These are phyloP conservation scores for Rehmannia glutinosa DNA, from an alignment of 257 asterid genomes.

Conservation along the genomic window DNA sequence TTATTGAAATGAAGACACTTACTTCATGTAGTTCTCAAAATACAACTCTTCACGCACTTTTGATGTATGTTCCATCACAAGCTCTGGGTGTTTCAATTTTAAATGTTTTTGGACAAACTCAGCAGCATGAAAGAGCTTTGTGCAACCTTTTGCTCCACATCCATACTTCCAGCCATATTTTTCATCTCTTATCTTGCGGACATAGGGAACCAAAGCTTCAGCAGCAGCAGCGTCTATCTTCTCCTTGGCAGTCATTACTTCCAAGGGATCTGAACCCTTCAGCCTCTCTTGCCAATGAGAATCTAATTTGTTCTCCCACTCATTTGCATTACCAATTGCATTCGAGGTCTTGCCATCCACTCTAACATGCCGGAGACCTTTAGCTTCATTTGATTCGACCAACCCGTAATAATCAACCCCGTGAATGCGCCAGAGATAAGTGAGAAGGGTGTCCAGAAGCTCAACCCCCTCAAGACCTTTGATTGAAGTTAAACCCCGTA, in stretches of 20 bases:
- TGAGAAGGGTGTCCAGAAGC: constrained; percentile 85
- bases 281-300: constrained; percentile 88
- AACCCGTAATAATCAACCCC: constrained; percentile 92
- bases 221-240: constrained; percentile 85
- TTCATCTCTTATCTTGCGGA: constrained; percentile 97
- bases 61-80: constrained; percentile 61
- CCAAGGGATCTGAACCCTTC: constrained; percentile 83
- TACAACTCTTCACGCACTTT: constrained; percentile 95
- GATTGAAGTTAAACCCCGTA: constrained; percentile 69
- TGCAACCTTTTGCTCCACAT: constrained; percentile 99
- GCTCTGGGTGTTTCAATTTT: constrained; percentile 89
- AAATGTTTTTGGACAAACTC: constrained; percentile 94
- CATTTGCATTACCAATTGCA: constrained; percentile 48
- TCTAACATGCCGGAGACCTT: constrained; percentile 87
- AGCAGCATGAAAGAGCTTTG: constrained; percentile 97
- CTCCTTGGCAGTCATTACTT: constrained; percentile 87
- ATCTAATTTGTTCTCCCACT: constrained; percentile 84
- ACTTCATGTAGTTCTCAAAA: constrained; percentile 91
- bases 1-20: constrained; percentile 27
- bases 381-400: constrained; percentile 82
- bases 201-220: constrained; percentile 85
- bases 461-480: constrained; percentile 96
- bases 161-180: constrained; percentile 99
- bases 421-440: constrained; percentile 98
- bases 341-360: constrained; percentile 57